Evolutionary conservation across 1,284 basidiomycete genomes (phyloP).

Genomic region (Ceratobasidium sp.): DNA sequence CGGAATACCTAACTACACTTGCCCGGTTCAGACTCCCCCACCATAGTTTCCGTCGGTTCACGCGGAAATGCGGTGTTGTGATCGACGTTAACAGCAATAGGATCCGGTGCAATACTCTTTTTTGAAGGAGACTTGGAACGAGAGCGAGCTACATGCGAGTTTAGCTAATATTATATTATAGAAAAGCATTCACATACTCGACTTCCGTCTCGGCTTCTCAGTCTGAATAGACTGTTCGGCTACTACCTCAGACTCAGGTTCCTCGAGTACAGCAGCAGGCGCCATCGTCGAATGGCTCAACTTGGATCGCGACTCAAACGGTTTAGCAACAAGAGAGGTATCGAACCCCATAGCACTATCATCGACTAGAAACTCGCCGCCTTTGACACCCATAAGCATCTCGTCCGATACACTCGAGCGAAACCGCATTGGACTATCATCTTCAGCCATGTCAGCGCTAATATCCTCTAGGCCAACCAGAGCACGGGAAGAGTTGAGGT

Average conservation of each 20-base stretch:
- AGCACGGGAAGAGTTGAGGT: slow-evolving; percentile 31
- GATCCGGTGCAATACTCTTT: neutral
- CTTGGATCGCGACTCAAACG: slow-evolving; percentile 25
- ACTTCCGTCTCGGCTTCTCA: slow-evolving; percentile 40
- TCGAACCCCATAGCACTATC: slow-evolving; percentile 42
- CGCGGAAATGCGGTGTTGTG: neutral
- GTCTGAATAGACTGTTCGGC: slow-evolving; percentile 3
- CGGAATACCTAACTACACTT: neutral
- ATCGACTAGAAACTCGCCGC: slow-evolving; percentile 40
- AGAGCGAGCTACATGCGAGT: slow-evolving; percentile 24
- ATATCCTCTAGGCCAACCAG: slow-evolving; percentile 37
- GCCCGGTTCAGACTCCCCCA: slow-evolving; percentile 28
- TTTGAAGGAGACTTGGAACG: slow-evolving; percentile 40
- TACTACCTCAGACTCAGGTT: neutral
- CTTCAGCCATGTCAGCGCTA: slow-evolving; percentile 27
- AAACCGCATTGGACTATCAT: slow-evolving; percentile 31
- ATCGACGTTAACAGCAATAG: neutral
- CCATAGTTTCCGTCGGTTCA: slow-evolving; percentile 6
- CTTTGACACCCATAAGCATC: slow-evolving; percentile 41
- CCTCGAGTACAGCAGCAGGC: slow-evolving; percentile 14
- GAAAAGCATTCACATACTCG: slow-evolving; percentile 14
- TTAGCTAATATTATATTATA: neutral
- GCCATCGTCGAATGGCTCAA: slow-evolving; percentile 26
- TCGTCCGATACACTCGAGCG: slow-evolving; percentile 35
- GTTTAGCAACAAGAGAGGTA: slow-evolving; percentile 20